Base-by-base conservation (phyloP, 2,329 filamentous ascomycete species). In the Penicillium sumatraense region DNA sequence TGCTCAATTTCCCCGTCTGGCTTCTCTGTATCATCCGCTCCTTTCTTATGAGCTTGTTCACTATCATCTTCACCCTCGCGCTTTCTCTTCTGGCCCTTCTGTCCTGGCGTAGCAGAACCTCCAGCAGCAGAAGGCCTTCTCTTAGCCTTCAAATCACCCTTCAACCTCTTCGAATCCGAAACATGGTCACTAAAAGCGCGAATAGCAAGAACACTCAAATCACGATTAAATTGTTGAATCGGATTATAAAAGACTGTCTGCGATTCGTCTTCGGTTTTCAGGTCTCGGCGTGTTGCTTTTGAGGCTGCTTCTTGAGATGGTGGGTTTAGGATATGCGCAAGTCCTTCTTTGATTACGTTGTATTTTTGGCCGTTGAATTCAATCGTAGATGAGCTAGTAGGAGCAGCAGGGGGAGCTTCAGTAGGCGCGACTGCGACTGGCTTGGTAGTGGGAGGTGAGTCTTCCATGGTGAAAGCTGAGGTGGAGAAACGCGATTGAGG, bases 161-260 rank as follows among this genome's bases (percentile, higher is more conserved):
- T 83, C 62, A 79, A 78, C 64, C 80, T 79, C 70, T 80, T 83
- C 59, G 82, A 76, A 16, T 86, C 69, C 4, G 83, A 65, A 27
- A 75, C 67, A 67, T 91, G 86, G 63, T 95, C 87, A 1, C 90
- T 91, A 72, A 93, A 96, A 0, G 90, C 89, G 68, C 90, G 91
- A 73, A 99, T 96, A 1, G 91, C 91, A 13, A 99, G 83, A 23
- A 97, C 91, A 57, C 91, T 97, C 62, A 99, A 77, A 71, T 99
- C 95, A 44, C 96, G 89, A 75, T 99, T 99, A 81, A 98, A 99
- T 72, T 99, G 95, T 72, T 99, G 95, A 51, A 99, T 97, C 0
- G 95, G 93, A 67, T 99, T 99, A 82, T 99, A 99, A 71, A 99
- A 99, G 53, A 99, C 96, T 29, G 81, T 80, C 66, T 93, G 89